Percentiles rank a stretch among this genome's conserved stretches.
phyloP scores from a whole-genome alignment of 352 stramenopile species.

The Phytophthora pinifolia region DNA sequence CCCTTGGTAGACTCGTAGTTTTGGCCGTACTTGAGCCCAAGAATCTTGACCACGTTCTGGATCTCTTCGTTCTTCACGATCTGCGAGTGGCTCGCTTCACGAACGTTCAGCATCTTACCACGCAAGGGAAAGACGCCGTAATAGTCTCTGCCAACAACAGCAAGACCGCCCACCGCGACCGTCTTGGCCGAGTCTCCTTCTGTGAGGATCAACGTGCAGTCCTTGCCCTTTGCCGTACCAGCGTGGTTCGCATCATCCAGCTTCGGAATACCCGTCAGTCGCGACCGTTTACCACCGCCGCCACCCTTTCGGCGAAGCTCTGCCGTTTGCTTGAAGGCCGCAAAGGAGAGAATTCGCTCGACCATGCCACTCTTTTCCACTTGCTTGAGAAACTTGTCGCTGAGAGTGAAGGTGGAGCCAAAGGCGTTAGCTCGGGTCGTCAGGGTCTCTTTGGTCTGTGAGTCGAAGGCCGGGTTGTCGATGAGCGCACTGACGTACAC shows the following conservation, averaged over 20 bases:
- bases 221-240: constrained; percentile 83
- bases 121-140: constrained; percentile 98
- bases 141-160: constrained; percentile 95
- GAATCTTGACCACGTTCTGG: constrained; percentile 96
- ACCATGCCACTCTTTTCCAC: constrained; percentile 90
- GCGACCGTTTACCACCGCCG: constrained; percentile 72
- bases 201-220: constrained; percentile 99
- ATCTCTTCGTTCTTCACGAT: constrained; percentile 98
- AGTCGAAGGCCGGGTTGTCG: constrained; percentile 98
- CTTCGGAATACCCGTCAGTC: constrained; percentile 93
- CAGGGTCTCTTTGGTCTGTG: constrained; percentile 96
- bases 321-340: constrained; percentile 91
- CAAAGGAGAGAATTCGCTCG: constrained; percentile 90
- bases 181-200: constrained; percentile 99
- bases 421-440: constrained; percentile 88
- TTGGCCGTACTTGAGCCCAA: constrained; percentile 96
- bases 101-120: constrained; percentile 99
- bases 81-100: constrained; percentile 96
- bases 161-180: constrained; percentile 95
- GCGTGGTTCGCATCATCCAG: constrained; percentile 98
- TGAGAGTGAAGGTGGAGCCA: constrained; percentile 84
- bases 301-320: constrained; percentile 90
- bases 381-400: constrained; percentile 88
- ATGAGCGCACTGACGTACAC: constrained; percentile 97
- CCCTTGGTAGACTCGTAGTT: constrained; percentile 90